A percentile compares a stretch with the other conserved stretches of the same genome.
Evolutionary conservation across 208 protist species (phyloP).

Genomic region (Wallacemonas sp.): DNA sequence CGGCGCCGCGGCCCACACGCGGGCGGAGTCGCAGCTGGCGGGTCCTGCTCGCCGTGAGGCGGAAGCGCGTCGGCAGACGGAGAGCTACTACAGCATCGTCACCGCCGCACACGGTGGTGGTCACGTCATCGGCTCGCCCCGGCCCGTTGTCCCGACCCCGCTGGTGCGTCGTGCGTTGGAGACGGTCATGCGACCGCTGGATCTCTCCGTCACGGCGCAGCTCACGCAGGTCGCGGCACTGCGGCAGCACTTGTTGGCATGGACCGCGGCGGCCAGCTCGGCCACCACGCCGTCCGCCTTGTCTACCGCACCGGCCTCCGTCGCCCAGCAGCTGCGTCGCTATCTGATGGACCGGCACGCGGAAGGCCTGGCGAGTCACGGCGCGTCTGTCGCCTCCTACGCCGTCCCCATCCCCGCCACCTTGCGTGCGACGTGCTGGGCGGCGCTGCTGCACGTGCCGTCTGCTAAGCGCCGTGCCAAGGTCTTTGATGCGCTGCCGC

Average conservation of each 20-base stretch:
- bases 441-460: constrained; percentile 80
- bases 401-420: constrained; percentile 67
- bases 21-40: neutral
- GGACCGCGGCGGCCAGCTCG: neutral
- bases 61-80: neutral
- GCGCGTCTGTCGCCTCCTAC: neutral
- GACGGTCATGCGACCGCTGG: constrained; percentile 28
- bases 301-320: neutral
- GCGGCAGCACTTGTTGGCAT: constrained; percentile 23
- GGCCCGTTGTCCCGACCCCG: constrained; percentile 20
- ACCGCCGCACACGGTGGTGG: neutral
- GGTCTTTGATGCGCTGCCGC: constrained; percentile 18
- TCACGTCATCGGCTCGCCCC: neutral
- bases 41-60: neutral
- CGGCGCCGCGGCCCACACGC: too few species aligned
- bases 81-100: constrained; percentile 17
- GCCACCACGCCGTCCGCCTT: neutral
- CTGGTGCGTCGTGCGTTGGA: constrained; percentile 23
- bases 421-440: constrained; percentile 89
- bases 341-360: constrained; percentile 26
- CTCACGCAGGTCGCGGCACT: constrained; percentile 30
- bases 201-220: constrained; percentile 40
- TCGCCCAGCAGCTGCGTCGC: constrained; percentile 17
- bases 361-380: neutral
- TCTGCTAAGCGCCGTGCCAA: constrained; percentile 27